Evolutionary conservation across 257 asterid genomes (phyloP).

Genomic region (Schizonepeta tenuifolia): DNA sequence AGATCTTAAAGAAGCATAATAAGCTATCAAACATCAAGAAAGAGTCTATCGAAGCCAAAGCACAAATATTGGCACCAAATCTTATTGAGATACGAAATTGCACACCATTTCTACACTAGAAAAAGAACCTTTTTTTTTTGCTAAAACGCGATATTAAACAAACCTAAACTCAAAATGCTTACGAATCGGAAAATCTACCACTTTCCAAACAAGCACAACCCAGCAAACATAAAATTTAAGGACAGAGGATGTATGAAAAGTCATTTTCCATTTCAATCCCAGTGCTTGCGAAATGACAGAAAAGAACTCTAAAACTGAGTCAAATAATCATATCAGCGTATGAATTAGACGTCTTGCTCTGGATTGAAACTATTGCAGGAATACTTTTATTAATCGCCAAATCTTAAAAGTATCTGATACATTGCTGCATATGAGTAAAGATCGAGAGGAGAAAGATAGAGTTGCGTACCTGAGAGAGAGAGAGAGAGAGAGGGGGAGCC

Average conservation of each 20-base stretch:
- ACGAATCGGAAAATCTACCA: neutral
- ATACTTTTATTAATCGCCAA: neutral
- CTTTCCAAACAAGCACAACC: too few relatives aligned
- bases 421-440: neutral
- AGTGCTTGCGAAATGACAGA: neutral
- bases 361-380: too few relatives aligned
- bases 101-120: too few relatives aligned
- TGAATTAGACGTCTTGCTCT: too few relatives aligned
- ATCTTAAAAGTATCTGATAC: neutral
- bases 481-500: conserved; percentile 16
- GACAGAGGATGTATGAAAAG: too few relatives aligned
- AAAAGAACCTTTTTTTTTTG: neutral
- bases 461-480: conserved; percentile 20
- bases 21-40: neutral
- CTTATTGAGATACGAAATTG: too few relatives aligned
- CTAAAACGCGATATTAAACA: neutral
- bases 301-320: neutral
- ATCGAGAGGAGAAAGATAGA: conserved; percentile 13
- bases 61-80: neutral
- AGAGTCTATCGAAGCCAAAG: neutral
- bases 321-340: neutral
- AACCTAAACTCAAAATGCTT: neutral
- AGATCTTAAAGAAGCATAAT: neutral
- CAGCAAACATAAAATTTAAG: neutral
- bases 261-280: neutral